phyloP scores from a whole-genome alignment of 2,329 filamentous ascomycete species.

The Thelonectria rubi region DNA sequence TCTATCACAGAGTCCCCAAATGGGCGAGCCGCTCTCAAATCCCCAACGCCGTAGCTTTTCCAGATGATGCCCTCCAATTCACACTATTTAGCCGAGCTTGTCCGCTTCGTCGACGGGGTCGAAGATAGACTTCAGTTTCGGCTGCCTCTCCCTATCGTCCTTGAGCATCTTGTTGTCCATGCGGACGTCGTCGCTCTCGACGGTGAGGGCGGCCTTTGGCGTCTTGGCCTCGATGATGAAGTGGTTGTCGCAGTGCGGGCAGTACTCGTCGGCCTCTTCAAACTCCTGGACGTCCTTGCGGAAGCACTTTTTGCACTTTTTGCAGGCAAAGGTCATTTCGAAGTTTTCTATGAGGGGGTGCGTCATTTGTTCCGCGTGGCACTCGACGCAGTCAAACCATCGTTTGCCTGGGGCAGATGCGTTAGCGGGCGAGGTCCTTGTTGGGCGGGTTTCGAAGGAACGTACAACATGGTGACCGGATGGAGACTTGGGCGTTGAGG shows the following conservation, averaged over 20 bases:
- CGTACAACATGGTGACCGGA: slow-evolving; percentile 95
- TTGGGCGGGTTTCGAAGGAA: slow-evolving; percentile 20
- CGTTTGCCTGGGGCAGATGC: slow-evolving; percentile 72
- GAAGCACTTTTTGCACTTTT: slow-evolving; percentile 99
- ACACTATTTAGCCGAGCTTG: slow-evolving; percentile 71
- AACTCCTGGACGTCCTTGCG: slow-evolving; percentile 92
- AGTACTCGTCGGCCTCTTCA: slow-evolving; percentile 98
- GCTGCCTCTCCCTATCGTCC: slow-evolving; percentile 78
- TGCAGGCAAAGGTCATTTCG: slow-evolving; percentile 97
- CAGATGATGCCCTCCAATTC: slow-evolving; percentile 9
- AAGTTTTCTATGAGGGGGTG: slow-evolving; percentile 79
- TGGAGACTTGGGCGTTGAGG: slow-evolving; percentile 96
- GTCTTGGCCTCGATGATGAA: slow-evolving; percentile 90
- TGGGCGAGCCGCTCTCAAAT: slow-evolving; percentile 38
- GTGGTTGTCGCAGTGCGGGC: slow-evolving; percentile 98
- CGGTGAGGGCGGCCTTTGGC: slow-evolving; percentile 81
- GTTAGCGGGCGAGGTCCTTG: slow-evolving; percentile 4
- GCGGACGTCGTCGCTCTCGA: slow-evolving; percentile 91
- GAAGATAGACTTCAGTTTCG: slow-evolving; percentile 72
- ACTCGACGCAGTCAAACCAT: slow-evolving; percentile 99
- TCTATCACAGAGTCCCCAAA: slow-evolving; percentile 32
- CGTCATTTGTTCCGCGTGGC: slow-evolving; percentile 82
- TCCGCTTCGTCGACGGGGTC: slow-evolving; percentile 79
- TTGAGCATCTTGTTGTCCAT: slow-evolving; percentile 91
- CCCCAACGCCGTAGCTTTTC: slow-evolving; percentile 45